phyloP scores from a whole-genome alignment of 2,329 filamentous ascomycete species.

The Arthrinium puccinioides region DNA sequence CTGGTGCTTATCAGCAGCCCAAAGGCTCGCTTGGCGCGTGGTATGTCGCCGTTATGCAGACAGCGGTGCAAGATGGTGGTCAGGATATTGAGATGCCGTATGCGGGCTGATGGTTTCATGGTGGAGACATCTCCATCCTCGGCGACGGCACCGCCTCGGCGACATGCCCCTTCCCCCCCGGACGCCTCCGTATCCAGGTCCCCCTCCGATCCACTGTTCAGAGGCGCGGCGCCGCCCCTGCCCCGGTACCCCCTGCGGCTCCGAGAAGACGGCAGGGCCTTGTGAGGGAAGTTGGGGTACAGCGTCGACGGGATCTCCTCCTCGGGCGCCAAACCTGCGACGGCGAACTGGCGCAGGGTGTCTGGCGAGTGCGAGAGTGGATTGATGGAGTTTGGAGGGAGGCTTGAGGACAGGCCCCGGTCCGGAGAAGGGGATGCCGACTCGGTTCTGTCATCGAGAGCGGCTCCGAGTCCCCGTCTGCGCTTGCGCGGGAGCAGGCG shows the following conservation, averaged over 20 bases:
- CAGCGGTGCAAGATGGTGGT: constrained; percentile 65
- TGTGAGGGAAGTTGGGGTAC: constrained; percentile 45
- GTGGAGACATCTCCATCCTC: constrained; percentile 10
- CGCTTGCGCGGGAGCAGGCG: constrained; percentile 23
- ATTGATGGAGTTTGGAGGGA: constrained; percentile 36
- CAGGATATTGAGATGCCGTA: constrained; percentile 58
- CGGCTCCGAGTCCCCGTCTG: constrained; percentile 18
- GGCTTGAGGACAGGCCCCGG: constrained; percentile 13
- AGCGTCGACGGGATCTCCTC: constrained; percentile 32
- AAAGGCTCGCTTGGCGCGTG: constrained; percentile 67
- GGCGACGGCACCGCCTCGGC: neutral
- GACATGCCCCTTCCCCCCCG: neutral
- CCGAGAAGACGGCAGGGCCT: constrained; percentile 21
- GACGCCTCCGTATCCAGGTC: constrained; percentile 7
- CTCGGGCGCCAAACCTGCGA: constrained; percentile 44
- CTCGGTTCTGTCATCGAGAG: neutral
- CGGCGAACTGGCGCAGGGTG: constrained; percentile 43
- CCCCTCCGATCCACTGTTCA: constrained; percentile 5
- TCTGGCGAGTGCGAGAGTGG: constrained; percentile 47
- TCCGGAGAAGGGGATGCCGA: constrained; percentile 5
- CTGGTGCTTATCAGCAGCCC: constrained; percentile 57
- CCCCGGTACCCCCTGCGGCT: constrained; percentile 5
- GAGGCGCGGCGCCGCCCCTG: constrained; percentile 6
- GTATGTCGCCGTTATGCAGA: constrained; percentile 62
- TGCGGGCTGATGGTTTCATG: constrained; percentile 25